Evolutionary conservation across 805 yeast species (phyloP), one percentile per base, ranked within the genome.

Genomic region (Nakazawaea siamensis): DNA sequence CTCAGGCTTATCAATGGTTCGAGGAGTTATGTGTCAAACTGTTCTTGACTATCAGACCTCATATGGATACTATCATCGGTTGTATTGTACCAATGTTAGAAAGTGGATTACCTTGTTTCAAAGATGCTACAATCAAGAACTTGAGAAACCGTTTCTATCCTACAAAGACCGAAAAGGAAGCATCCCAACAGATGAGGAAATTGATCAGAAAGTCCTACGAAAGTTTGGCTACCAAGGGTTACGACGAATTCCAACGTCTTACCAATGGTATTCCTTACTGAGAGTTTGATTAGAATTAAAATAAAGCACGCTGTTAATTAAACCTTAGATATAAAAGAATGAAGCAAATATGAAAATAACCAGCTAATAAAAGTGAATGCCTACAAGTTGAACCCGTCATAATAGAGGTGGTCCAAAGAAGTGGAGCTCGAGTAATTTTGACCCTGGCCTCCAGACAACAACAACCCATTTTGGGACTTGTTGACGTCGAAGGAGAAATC

Each of bases 211-310:
- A 80, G 61, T 78, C 94, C 39, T 81, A 76, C 57, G 97, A 90
- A 57, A 82, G 94, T 58, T 62, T 76, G 49, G 86, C 80, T 51
- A 92, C 98, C 24, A 83, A 80, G 52, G 97, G 96, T 15, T 92
- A 92, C 57, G 99, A 92, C 54, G 97, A 88, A 62, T 92, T 92
- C 76, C 99, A 92, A 60, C 69, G 94, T 50, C 56, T 92, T 45
- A 92, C 98, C 24, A 92, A 92, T 50, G 99, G 99, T 39, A 92
- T 92, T 55, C 98, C 98, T 13, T 90, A 88, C 51, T 88, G n/a
- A 11, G 11, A 8, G 27, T 10, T 24, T n/a, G n/a, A n/a, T n/a
- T n/a, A n/a, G n/a, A n/a, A n/a, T n/a, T n/a, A n/a, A n/a, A n/a
- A n/a, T n/a, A n/a, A n/a, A n/a, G n/a, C n/a, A n/a, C n/a, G n/a